Evolutionary conservation across 495 filamentous ascomycete genomes (phyloP), one percentile per base, ranked within the genome.

Genomic region (Daldinia decipiens): DNA sequence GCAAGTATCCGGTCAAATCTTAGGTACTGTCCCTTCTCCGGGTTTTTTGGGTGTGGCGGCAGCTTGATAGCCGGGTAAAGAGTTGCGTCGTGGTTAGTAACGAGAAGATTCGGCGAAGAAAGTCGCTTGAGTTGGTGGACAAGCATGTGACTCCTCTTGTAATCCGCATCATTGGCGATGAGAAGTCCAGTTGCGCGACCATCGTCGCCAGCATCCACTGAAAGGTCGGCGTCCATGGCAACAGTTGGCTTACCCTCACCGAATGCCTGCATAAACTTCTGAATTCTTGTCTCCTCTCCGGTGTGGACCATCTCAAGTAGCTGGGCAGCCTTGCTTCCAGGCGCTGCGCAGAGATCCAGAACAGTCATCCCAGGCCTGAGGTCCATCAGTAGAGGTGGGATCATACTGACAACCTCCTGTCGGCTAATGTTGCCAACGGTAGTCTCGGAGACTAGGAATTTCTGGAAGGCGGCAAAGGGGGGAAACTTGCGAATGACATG

Each of bases 341-440:
- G 95, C 0, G 95, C 95, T 64, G 95, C 95, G 79, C 95, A 99
- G 84, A 99, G 87, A 79, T 99, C 95, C 74, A 99, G 80, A 11
- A 97, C 93, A 8, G 88, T 88, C 92, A 98, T 97, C 38, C 93
- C 93, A 19, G 96, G 93, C 58, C 87, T 87, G 31, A 97, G 80
- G 75, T 97, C 95, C 86, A 98, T 92, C 64, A 98, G 82, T 56
- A 98, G 88, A 24, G 96, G 96, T 26, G 95, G 95, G 68, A 99
- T 97, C 95, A 99, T 99, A 84, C 92, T 96, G 67, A 99, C 95
- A 21, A 95, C 88, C 82, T 99, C 95, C 80, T 99, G 95, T 72
- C 95, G 87, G 79, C 90, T 96, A 76, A 99, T 98, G 76, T 98
- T 99, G 75, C 95, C 95, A 57, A 97, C 92, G 51, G 91, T 93